Evolutionary conservation across 1,139 yeast species (phyloP), one percentile per base, ranked within the genome.

Genomic region (Scheffersomyces illinoinensis): DNA sequence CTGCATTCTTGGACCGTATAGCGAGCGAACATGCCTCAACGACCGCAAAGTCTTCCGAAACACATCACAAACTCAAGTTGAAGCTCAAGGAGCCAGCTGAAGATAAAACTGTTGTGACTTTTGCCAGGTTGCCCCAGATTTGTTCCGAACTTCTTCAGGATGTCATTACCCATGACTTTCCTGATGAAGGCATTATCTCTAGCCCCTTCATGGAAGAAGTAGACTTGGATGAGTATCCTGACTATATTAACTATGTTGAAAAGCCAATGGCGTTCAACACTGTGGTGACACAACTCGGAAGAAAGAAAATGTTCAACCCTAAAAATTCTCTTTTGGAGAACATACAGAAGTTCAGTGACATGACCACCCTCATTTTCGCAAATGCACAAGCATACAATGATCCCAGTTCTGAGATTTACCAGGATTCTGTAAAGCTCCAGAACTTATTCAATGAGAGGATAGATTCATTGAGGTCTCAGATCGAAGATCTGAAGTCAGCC

Each of bases 361-460:
- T 85, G 54, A 72, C 85, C 4, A 65, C 71, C 21, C 70, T 85
- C 55, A 83, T 87, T 14, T 87, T 87, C 68, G 68, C 77, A 56
- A 88, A 88, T 69, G 89, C 90, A 1, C 81, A 81, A 61, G 73
- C 82, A 4, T 87, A 84, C 67, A 87, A 86, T 68, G 86, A 84
- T 59, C 84, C 85, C 20, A 79, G 78, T 4, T 80, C 89, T 24
- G 75, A 83, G 48, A 85, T 87, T 54, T 81, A 82, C 64, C 85
- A 84, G 63, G 89, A 87, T 70, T 84, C 91, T 0, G 72, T 70
- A 43, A 79, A 79, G 55, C 74, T 88, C 58, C 72, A 73, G 54
- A 71, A 70, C 17, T 66, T 68, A n/a, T 79, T 80, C 57, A 70
- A 71, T 20, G 73, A 70, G 56, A 74, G 73, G 61, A 78, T 66